Conservation (phyloP, 2,329 filamentous ascomycete genomes). For the Colletotrichum trifolii region DNA sequence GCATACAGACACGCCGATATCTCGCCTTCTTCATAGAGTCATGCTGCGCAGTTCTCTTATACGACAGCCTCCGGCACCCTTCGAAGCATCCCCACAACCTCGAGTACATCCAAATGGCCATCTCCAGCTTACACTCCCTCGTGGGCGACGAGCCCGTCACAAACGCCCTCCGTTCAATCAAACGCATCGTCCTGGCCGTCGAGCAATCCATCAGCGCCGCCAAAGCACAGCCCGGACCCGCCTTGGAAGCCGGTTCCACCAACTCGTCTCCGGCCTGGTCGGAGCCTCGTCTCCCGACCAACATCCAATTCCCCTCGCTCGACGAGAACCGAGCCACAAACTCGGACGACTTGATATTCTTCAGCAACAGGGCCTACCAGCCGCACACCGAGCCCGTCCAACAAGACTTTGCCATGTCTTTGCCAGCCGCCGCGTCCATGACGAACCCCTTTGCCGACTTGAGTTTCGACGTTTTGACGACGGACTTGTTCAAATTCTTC, state of each 20-base stretch:
- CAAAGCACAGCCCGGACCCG: conserved; percentile 1
- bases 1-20: conserved; percentile 33
- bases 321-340: conserved; percentile 29
- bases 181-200: conserved; percentile 38
- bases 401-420: conserved; percentile 24
- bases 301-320: conserved; percentile 40
- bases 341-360: conserved; percentile 39
- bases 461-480: conserved; percentile 43
- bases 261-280: conserved; percentile 22
- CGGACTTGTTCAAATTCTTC: conserved; percentile 44
- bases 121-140: conserved; percentile 15
- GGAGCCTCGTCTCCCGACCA: conserved; percentile 30
- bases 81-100: conserved; percentile 41
- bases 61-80: conserved; percentile 43
- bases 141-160: conserved; percentile 44
- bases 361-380: conserved; percentile 37
- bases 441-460: conserved; percentile 28
- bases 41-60: conserved; percentile 43
- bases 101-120: conserved; percentile 31
- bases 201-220: conserved; percentile 39
- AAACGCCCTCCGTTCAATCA: conserved; percentile 40
- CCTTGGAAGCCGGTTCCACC: conserved; percentile 5
- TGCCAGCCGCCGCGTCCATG: background rate
- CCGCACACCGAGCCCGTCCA: conserved; percentile 9
- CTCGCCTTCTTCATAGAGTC: conserved; percentile 45